These are phyloP conservation scores for Penicillium roqueforti DNA, from an alignment of 495 filamentous ascomycete species.

Conservation along the genomic window DNA sequence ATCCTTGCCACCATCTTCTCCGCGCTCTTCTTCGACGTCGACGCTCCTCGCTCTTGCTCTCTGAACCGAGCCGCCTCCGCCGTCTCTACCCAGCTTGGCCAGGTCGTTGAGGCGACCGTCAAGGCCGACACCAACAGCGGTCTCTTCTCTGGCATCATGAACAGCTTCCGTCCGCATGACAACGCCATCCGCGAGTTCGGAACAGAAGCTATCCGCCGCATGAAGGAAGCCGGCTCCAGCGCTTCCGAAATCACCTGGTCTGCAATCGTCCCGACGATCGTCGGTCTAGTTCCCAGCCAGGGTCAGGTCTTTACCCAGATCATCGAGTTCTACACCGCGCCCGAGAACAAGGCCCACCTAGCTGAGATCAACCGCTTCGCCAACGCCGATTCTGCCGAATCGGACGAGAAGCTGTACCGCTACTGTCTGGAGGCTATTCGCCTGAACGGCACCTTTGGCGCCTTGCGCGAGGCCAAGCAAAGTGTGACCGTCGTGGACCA, in stretches of 20 bases:
- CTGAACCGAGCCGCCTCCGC: conserved; percentile 59
- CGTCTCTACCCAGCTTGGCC: conserved; percentile 59
- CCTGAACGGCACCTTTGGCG: conserved; percentile 56
- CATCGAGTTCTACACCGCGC: conserved; percentile 71
- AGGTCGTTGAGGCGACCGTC: conserved; percentile 58
- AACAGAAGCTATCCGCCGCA: conserved; percentile 60
- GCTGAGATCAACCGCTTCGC: conserved; percentile 56
- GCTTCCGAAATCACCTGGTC: conserved; percentile 69
- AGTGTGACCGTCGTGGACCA: conserved; percentile 48
- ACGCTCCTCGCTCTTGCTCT: conserved; percentile 48
- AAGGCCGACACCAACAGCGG: conserved; percentile 57
- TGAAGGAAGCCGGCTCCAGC: conserved; percentile 61
- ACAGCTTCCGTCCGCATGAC: conserved; percentile 51
- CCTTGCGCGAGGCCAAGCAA: conserved; percentile 47
- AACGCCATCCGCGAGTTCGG: conserved; percentile 62
- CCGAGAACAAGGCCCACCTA: conserved; percentile 51
- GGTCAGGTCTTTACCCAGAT: conserved; percentile 71
- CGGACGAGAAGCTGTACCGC: conserved; percentile 48
- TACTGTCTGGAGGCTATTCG: conserved; percentile 55
- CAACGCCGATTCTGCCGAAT: conserved; percentile 41
- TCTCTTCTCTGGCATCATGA: conserved; percentile 53
- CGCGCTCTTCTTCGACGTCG: conserved; percentile 53
- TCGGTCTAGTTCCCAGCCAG: conserved; percentile 64
- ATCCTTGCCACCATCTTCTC: conserved; percentile 65
- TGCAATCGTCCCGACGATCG: conserved; percentile 61